Percentiles rank a stretch among this genome's conserved stretches.
Conservation (phyloP, 2,329 filamentous ascomycete genomes). For the Fusarium brachygibbosum region DNA sequence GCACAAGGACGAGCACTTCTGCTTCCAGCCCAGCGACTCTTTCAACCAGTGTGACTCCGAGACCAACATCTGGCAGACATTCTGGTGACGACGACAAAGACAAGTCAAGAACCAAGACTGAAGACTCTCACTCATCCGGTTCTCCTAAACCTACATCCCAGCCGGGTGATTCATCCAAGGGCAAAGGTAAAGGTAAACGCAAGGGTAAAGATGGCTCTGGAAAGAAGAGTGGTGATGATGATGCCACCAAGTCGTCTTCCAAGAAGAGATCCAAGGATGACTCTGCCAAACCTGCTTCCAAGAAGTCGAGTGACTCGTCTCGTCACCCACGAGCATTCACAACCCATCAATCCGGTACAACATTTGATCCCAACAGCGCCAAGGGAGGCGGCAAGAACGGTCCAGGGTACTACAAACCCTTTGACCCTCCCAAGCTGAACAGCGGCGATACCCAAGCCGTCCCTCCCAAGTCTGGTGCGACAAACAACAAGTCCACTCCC, state of each 20-base stretch:
- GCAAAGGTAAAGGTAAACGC: background rate
- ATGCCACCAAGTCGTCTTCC: background rate
- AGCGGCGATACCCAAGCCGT: constrained; percentile 18
- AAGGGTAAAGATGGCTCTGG: background rate
- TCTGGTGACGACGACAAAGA: background rate
- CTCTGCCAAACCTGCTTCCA: background rate
- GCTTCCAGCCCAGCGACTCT: background rate
- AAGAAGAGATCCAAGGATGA: background rate
- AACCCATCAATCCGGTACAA: constrained; percentile 11
- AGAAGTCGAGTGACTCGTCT: background rate
- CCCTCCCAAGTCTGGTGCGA: constrained; percentile 1
- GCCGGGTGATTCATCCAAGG: background rate
- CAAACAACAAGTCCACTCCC: background rate
- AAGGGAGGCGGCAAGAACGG: constrained; percentile 24
- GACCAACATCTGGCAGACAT: background rate
- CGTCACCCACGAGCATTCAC: background rate
- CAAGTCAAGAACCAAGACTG: background rate
- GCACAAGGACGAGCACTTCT: background rate
- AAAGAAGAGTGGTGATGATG: background rate
- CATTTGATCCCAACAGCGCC: constrained; percentile 13
- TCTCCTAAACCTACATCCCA: background rate
- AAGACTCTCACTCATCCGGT: background rate
- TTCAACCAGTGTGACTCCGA: background rate
- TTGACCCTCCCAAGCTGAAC: constrained; percentile 19
- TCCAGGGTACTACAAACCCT: background rate